Base-by-base conservation (phyloP, 345 rosid genomes). In the Ceriops zippeliana region DNA sequence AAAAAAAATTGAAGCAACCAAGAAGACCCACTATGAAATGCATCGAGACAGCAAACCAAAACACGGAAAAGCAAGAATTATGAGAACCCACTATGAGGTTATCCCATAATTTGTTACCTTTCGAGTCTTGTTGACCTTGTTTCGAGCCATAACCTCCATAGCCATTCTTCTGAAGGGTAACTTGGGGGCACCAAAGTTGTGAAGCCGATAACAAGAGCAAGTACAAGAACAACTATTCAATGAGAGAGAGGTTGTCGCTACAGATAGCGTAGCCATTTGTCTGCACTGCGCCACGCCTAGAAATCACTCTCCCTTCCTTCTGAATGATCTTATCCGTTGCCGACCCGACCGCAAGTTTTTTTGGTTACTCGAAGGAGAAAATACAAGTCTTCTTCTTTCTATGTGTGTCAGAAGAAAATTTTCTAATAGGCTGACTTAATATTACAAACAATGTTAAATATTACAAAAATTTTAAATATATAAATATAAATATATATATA, bases 91-190 rank as follows among this genome's bases (percentile, higher is more conserved):
- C 34, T 52, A 52, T 38, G 46, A 52, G 26, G 9, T 7, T 7
- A 58, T 42, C 42, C 19, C 63, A 28, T 22, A 69, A 70, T 24
- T 35, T 22, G 61, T 71, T 70, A 87, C 98, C 90, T 89, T 86
- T 28, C 95, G 87, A 32, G 82, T 76, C 79, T 89, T 93, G 62
- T 85, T 86, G 63, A 86, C 83, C 79, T 93, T 93, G 84, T 88
- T 93, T 72, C 88, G 92, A 52, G 92, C 85, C 62, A 82, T 58
- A 32, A 89, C 73, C 65, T 76, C 67, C 62, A 84, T 60, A 27
- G 62, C 71, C 62, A 70, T 62, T 72, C 66, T 83, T 77, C 61
- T 77, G 61, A 82, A 84, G 6, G 78, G 62, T 30, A 84, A 24
- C 79, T 84, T 9, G 61, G 49, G 67, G 47, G 73, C 42, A 76